Evolutionary conservation across 768 basidiomycete genomes (phyloP).

Genomic region (Infundibulicybe gibba): DNA sequence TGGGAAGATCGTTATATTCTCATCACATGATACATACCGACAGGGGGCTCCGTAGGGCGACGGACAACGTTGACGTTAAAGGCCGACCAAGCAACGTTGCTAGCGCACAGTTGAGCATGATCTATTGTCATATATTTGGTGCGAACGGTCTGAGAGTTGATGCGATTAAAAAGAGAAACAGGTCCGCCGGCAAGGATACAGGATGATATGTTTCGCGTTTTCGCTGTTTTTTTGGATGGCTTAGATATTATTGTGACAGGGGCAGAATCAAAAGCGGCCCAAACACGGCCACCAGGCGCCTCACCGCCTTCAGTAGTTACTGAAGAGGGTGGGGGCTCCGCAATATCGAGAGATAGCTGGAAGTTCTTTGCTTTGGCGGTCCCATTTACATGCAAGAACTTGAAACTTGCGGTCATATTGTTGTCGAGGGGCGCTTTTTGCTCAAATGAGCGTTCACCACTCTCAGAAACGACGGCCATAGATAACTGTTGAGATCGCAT

Average conservation of each 20-base stretch:
- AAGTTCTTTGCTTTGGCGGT: conserved; percentile 90
- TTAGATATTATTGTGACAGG: conserved; percentile 96
- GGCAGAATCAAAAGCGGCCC: conserved; percentile 91
- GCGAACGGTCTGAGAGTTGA: conserved; percentile 95
- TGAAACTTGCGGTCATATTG: conserved; percentile 86
- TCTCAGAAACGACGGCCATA: conserved; percentile 85
- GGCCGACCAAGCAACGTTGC: conserved; percentile 89
- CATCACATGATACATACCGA: conserved; percentile 67
- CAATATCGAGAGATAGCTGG: conserved; percentile 79
- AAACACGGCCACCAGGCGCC: conserved; percentile 59
- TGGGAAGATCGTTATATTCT: conserved; percentile 25
- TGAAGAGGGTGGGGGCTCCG: conserved; percentile 63
- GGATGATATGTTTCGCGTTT: conserved; percentile 87
- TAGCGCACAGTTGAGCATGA: conserved; percentile 78
- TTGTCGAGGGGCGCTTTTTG: conserved; percentile 82
- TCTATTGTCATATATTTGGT: conserved; percentile 98
- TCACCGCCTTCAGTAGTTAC: conserved; percentile 39
- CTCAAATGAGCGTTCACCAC: conserved; percentile 78
- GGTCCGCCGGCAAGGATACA: conserved; percentile 89
- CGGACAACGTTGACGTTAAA: conserved; percentile 91
- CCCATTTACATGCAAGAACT: conserved; percentile 85
- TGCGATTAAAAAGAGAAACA: conserved; percentile 92
- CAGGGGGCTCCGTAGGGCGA: conserved; percentile 60
- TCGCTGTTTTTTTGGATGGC: conserved; percentile 95
- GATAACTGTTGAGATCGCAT: conserved; percentile 78